Evolutionary conservation across 495 filamentous ascomycete species (phyloP).

Genomic region (Penicillium subrubescens): DNA sequence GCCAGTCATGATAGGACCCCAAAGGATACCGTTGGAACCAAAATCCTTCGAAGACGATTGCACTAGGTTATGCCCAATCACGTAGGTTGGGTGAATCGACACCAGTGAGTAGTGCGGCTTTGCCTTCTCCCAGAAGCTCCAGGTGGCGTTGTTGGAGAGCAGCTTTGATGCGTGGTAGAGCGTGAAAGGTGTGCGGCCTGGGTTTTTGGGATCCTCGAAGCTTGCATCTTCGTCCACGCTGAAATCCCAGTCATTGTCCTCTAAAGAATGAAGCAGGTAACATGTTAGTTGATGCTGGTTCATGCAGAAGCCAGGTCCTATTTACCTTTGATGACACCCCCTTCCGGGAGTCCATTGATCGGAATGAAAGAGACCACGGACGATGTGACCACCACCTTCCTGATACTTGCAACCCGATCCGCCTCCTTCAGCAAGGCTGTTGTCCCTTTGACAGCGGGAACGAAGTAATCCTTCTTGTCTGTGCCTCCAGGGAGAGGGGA

Average conservation of each 20-base stretch:
- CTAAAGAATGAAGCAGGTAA: slow-evolving; percentile 4
- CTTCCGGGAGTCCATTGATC: slow-evolving; percentile 23
- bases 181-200: slow-evolving; percentile 16
- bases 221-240: slow-evolving; percentile 25
- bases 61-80: slow-evolving; percentile 32
- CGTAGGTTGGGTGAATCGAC: slow-evolving; percentile 32
- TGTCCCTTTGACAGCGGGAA: slow-evolving; percentile 37
- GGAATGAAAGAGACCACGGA: slow-evolving; percentile 36
- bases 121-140: slow-evolving; percentile 21
- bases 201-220: slow-evolving; percentile 19
- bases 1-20: slow-evolving; percentile 21
- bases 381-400: slow-evolving; percentile 40
- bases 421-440: slow-evolving; percentile 34
- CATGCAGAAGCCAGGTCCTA: neutral
- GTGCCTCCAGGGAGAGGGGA: slow-evolving; percentile 36
- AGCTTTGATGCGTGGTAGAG: slow-evolving; percentile 37
- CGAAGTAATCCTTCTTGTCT: slow-evolving; percentile 31
- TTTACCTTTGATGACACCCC: slow-evolving; percentile 31
- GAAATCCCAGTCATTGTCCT: slow-evolving; percentile 37
- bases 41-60: slow-evolving; percentile 26
- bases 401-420: slow-evolving; percentile 29
- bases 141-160: slow-evolving; percentile 32
- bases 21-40: slow-evolving; percentile 26
- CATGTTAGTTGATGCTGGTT: neutral
- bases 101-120: slow-evolving; percentile 35